Base-by-base conservation (phyloP, 352 stramenopile species). In the Phytophthora multivora region DNA sequence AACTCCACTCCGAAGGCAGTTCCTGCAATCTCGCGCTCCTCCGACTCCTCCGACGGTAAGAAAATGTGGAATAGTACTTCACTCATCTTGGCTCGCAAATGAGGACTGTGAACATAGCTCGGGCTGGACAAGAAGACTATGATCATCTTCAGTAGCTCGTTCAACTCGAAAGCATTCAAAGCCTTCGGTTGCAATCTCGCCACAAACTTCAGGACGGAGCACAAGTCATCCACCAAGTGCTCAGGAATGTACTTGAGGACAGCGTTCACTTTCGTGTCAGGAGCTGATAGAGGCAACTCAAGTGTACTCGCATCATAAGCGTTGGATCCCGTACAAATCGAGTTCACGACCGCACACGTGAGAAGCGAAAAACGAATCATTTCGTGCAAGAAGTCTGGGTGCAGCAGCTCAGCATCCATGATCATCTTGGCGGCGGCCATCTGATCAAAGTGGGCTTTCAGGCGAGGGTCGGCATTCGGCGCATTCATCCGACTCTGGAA, bases 41-140 rank as follows among this genome's bases (percentile, higher is more conserved):
- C 86, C 0, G 86, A 87, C 50, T 96, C 88, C 41, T 90, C 79
- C 1, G 81, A 77, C 1, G 97, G 97, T 13, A 99, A 77, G 63
- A 98, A 99, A 38, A 98, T 80, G 55, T 98, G 86, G 69, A 98
- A 98, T 18, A 99, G 67, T 5, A 98, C 85, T 75, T 99, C 93
- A 15, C 95, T 98, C 61, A 99, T 93, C 54, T 97, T 98, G 16
- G 97, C 97, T 25, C 97, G 89, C 31, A 99, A 71, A 69, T 99
- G 93, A 35, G 90, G 93, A 45, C 85, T 96, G 39, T 90, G 79
- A 15, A 98, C 85, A 41, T 93, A 89, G 49, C 74, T 69, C 1
- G 91, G 89, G 19, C 88, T 92, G 3, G 93, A 97, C 33, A 99
- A 66, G 40, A 98, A 90, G 35, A 96, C 86, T 6, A 98, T 79